These are phyloP conservation scores for Taphrina deformans DNA, from an alignment of 1,139 yeast species.

Conservation along the genomic window DNA sequence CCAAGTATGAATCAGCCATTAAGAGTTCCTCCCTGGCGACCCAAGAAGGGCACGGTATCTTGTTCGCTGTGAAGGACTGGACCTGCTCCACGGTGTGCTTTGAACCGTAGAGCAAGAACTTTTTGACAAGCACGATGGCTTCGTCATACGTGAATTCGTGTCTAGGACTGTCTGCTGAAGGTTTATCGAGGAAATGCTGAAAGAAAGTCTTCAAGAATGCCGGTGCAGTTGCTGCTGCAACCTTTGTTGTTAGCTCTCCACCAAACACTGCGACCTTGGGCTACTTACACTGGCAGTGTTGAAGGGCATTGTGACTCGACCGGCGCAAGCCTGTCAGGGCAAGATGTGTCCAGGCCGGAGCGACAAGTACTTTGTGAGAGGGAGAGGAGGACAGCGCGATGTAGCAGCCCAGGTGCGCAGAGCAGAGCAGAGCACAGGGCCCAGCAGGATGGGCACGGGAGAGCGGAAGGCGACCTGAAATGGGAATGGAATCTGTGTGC, in stretches of 20 bases:
- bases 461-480: background rate
- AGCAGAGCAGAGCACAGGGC: too few relatives aligned
- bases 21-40: constrained; percentile 21
- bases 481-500: too few relatives aligned
- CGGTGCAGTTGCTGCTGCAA: constrained; percentile 26
- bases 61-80: constrained; percentile 31
- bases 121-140: constrained; percentile 28
- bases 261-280: background rate
- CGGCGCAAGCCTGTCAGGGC: background rate
- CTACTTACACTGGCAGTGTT: constrained; percentile 29
- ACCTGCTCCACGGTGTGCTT: constrained; percentile 32
- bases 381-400: too few relatives aligned
- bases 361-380: background rate
- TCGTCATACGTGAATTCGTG: constrained; percentile 30
- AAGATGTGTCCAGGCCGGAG: too few relatives aligned
- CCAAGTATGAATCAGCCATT: constrained; percentile 18
- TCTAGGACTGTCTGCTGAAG: constrained; percentile 9
- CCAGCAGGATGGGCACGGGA: background rate
- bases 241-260: constrained; percentile 1
- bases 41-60: constrained; percentile 33
- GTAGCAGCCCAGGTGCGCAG: background rate
- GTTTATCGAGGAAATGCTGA: constrained; percentile 28
- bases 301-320: constrained; percentile 21
- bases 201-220: constrained; percentile 31
- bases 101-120: constrained; percentile 24